Base-by-base conservation (phyloP, 805 yeast genomes). In the Yarrowia sp. region DNA sequence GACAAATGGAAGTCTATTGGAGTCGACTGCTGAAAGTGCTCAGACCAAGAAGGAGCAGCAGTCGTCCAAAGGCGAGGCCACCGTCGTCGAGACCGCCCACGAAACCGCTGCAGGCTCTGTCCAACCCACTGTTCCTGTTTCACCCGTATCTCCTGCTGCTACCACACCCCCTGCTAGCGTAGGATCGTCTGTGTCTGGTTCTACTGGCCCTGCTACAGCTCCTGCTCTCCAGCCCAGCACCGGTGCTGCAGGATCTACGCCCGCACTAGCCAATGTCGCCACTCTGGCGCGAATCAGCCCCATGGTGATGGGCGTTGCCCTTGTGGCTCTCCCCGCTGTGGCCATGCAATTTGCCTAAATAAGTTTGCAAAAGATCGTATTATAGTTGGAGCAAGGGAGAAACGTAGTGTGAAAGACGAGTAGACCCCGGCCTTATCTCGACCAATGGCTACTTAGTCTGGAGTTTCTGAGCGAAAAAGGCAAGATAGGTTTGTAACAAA, bases 211-310 rank as follows among this genome's bases (percentile, higher is more conserved):
- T 24, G 3, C 30, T 2, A 24, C 30, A 24, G 43, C 58, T 36
- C 33, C 43, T 36, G 42, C 6, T 34, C 17, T 50, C 56, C 56
- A 50, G 56, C 56, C 56, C 30, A 50, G 30, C 38, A n/a, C 38
- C 38, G 38, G 38, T 1, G 39, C 13, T 53, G 43, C 43, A 24
- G 60, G 60, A 53, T 53, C 60, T 20, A 17, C 61, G n/a, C 61
- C 61, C 20, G 46, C 39, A 9, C 61, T 19, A 30, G 61, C 61
- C 46, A 55, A 55, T 40, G 46, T 13, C 61, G 61, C 61, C 61
- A 55, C 61, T 55, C 46, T 55, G 36, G 61, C 61, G 61, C 61
- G 61, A 39, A 39, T 55, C 61, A 55, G 61, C 61, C 61, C 61
- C 61, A 55, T 55, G 46, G 46, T 55, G 36, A 55, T 55, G 61